Conservation (phyloP, 805 yeast species). For the Pichia thaimueangensis region DNA sequence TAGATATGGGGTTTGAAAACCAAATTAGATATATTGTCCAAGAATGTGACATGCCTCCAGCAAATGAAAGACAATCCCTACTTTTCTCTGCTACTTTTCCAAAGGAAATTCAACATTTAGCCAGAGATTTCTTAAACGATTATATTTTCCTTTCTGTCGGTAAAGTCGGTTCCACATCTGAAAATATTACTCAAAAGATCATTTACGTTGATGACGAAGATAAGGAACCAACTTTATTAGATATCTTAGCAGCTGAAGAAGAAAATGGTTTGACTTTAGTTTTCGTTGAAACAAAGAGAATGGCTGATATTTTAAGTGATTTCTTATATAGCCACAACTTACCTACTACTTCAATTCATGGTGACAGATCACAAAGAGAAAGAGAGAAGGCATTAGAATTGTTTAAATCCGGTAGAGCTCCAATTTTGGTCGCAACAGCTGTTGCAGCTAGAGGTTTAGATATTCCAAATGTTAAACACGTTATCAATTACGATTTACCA, state of each 20-base stretch:
- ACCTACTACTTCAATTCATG: slow-evolving; percentile 98
- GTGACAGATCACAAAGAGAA: slow-evolving; percentile 97
- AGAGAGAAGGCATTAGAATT: slow-evolving; percentile 96
- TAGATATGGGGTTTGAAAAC: slow-evolving; percentile 99
- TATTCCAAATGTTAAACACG: slow-evolving; percentile 98
- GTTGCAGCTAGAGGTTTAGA: slow-evolving; percentile 99
- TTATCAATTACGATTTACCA: slow-evolving; percentile 95
- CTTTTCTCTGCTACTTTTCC: slow-evolving; percentile 99
- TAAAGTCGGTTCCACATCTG: slow-evolving; percentile 98
- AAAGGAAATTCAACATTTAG: slow-evolving; percentile 91
- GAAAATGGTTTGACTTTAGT: slow-evolving; percentile 77
- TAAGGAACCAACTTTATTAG: slow-evolving; percentile 84
- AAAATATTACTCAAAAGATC: slow-evolving; percentile 93
- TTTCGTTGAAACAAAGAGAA: slow-evolving; percentile 96
- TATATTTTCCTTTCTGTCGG: slow-evolving; percentile 96
- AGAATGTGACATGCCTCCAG: slow-evolving; percentile 96
- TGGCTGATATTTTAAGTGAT: slow-evolving; percentile 95
- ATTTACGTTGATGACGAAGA: slow-evolving; percentile 90
- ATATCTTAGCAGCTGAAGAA: slow-evolving; percentile 72
- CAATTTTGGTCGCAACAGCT: slow-evolving; percentile 96
- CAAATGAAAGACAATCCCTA: slow-evolving; percentile 86
- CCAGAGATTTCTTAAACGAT: slow-evolving; percentile 93
- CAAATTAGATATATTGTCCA: slow-evolving; percentile 98
- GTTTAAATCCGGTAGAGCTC: slow-evolving; percentile 87
- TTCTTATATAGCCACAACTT: slow-evolving; percentile 81